Base-by-base conservation (phyloP, 2,329 filamentous ascomycete genomes). In the Mycocentrospora acerina region DNA sequence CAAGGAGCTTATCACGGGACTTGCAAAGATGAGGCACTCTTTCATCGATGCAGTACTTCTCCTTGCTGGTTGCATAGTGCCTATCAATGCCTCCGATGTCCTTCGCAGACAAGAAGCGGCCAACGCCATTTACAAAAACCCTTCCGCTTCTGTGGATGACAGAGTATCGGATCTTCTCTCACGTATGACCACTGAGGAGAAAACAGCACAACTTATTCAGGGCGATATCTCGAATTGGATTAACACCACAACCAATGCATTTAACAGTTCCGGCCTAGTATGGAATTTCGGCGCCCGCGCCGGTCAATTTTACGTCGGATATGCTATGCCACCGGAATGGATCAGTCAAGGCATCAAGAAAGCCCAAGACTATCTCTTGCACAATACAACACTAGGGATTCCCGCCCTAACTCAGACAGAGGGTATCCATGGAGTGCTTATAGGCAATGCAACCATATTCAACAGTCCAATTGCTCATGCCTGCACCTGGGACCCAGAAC, bases 371-470 rank as follows among this genome's bases (percentile, higher is more conserved):
- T 88, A 88, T 48, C 69, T 87, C 2, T 53, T 82, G 32, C 71
- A 86, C 13, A 80, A 84, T 48, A 86, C 82, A 1, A 81, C 78
- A 2, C 67, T 83, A 7, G 85, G 60, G 9, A 89, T 89, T 35
- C 86, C 86, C 6, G 81, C 85, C 1, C 76, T 88, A 50, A 80
- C 86, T 11, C 86, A 89, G 64, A 85, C 79, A 3, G 86, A 90
- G 66, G 84, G 81, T 25, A 84, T 89, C 29, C 85, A 89, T 55
- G 86, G 85, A 1, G 82, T 88, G 49, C 70, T 88, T 22, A 77
- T 84, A 29, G 77, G 78, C 8, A 88, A 88, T 60, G 85, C 83
- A 3, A 89, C 86, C 2, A 86, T 89, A 42, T 90, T 88, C 71
- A 89, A 88, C 66, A 86, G 82, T 1, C 85, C 86, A 0, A 88